Conservation (phyloP, 139 green algal species). For the Micractinium conductrix region DNA sequence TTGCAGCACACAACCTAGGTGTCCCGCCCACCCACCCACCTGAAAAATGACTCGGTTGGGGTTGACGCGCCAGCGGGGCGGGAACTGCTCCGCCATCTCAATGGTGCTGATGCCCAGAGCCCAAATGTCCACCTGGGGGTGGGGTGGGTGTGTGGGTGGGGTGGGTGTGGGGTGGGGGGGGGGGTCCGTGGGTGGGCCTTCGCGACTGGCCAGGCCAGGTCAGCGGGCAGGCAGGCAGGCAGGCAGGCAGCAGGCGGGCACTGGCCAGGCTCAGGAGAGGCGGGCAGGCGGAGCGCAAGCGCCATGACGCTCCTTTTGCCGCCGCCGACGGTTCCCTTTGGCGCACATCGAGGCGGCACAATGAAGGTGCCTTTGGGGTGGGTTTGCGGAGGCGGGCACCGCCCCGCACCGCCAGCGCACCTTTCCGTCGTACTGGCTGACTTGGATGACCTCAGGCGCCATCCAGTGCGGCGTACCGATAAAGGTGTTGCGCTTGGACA, state of each 20-base stretch:
- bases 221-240: neutral
- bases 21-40: too few relatives aligned
- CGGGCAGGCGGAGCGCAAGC: neutral
- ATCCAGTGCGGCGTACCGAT: constrained; percentile 98
- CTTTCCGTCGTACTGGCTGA: constrained; percentile 92
- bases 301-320: neutral
- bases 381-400: too few relatives aligned
- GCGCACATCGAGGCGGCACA: too few relatives aligned
- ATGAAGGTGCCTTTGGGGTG: too few relatives aligned
- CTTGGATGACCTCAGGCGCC: constrained; percentile 94
- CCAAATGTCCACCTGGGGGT: constrained; percentile 90
- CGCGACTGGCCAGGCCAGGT: too few relatives aligned
- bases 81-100: constrained; percentile 90
- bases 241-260: neutral
- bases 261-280: too few relatives aligned
- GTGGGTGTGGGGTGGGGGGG: too few relatives aligned
- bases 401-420: constrained; percentile 44
- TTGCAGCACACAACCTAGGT: too few relatives aligned
- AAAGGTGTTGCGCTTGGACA: constrained; percentile 95
- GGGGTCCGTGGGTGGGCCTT: too few relatives aligned
- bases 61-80: constrained; percentile 88
- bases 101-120: constrained; percentile 91
- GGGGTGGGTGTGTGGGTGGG: too few relatives aligned
- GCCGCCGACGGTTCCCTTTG: too few relatives aligned
- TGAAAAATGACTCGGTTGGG: constrained; percentile 96